phyloP scores from a whole-genome alignment of 495 filamentous ascomycete species.

The Daldinia bambusicola region DNA sequence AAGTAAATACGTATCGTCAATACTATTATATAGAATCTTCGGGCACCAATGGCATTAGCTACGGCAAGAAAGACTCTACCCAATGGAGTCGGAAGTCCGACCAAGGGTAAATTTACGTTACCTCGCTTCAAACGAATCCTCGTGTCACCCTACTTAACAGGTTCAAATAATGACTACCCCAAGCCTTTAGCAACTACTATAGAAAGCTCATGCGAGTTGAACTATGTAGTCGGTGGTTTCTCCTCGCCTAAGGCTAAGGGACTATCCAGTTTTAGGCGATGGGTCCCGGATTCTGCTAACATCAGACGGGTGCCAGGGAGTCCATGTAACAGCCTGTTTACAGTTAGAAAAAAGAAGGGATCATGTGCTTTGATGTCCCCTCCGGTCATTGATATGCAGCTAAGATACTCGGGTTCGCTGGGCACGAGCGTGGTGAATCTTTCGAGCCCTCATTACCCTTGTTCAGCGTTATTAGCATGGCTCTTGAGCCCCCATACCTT shows the following conservation, averaged over 20 bases:
- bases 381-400: neutral
- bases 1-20: neutral
- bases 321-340: neutral
- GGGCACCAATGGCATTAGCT: neutral
- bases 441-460: constrained; percentile 2
- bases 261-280: neutral
- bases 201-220: neutral
- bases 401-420: neutral
- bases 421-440: neutral
- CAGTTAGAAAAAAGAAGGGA: neutral
- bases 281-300: neutral
- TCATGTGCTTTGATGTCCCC: neutral
- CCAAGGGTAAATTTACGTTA: neutral
- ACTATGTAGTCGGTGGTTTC: neutral
- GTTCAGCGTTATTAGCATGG: neutral
- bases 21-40: neutral
- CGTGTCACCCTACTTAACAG: neutral
- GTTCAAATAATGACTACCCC: neutral
- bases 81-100: neutral
- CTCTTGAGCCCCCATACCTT: neutral
- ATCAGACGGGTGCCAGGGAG: neutral
- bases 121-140: neutral
- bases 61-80: neutral
- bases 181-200: neutral
- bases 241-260: constrained; percentile 1